Evolutionary conservation across 1,139 yeast species (phyloP), one percentile per base, ranked within the genome.

Genomic region (Yamadazyma atlantica): DNA sequence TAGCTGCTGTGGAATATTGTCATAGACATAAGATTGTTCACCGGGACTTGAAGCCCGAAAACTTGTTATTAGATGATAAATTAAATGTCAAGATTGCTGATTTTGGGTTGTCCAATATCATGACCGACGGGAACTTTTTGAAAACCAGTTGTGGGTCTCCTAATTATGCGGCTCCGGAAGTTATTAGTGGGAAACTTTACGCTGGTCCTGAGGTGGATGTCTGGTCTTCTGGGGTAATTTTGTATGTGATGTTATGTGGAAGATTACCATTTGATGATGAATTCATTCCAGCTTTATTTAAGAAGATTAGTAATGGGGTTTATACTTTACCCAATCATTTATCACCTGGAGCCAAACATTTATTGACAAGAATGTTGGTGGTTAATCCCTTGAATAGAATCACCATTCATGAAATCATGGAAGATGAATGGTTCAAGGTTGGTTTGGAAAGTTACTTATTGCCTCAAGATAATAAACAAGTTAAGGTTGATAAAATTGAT

Each of bases 151-250:
- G 98, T 68, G 98, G 98, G 2, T 86, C 32, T 29, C 97, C 98
- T 37, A 90, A 92, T 58, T 92, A 92, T 58, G 98, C 98, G 2
- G 98, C 98, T 0, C 98, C 98, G 0, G 98, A 92, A 62, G 97
- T 92, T 34, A 92, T 92, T 43, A 82, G 94, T 49, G 98, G 98
- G 33, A 90, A 94, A 58, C 73, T 92, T 41, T 92, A 92, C 55
- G 98, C 97, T 1, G 98, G 98, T 4, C 97, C 97, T 2, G 98
- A 92, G 64, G 98, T 92, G 35, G 98, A 94, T 60, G 97, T 94
- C 37, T 94, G 99, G 99, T 86, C 96, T 0, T 85, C 96, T 52
- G 98, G 99, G 51, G 97, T 94, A 35, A 92, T 94, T 39, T 72
- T 92, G 43, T 92, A 90, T 54, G 98, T 94, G 34, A 89, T 92